phyloP scores from a whole-genome alignment of 257 asterid genomes.

The Paulownia fortunei region DNA sequence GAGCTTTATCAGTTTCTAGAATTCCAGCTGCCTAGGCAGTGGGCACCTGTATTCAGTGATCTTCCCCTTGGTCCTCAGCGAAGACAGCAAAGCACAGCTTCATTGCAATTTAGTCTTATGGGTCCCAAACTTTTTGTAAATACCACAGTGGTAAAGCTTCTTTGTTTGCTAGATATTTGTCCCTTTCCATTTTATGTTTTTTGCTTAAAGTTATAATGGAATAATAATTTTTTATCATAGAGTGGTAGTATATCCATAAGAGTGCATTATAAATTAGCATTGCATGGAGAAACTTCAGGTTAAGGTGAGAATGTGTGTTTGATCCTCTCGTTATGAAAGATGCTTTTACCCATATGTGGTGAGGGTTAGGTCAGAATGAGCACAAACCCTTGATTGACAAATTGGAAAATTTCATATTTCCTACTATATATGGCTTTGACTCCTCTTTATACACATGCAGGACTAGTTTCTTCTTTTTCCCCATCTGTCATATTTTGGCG shows the following conservation, averaged over 20 bases:
- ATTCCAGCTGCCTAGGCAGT: constrained; percentile 96
- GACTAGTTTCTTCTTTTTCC: neutral
- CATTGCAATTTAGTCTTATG: constrained; percentile 92
- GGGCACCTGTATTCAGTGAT: constrained; percentile 97
- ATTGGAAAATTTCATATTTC: constrained; percentile 12
- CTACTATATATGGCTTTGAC: neutral
- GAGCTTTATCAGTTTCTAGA: constrained; percentile 98
- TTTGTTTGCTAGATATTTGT: constrained; percentile 6
- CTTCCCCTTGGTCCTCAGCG: constrained; percentile 98
- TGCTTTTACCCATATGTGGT: neutral
- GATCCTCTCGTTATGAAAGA: neutral
- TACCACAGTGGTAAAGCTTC: constrained; percentile 64
- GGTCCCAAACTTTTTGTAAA: constrained; percentile 91
- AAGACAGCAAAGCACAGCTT: constrained; percentile 70
- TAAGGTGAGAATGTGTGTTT: constrained; percentile 4
- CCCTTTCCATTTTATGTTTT: constrained; percentile 12
- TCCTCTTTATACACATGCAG: constrained; percentile 5
- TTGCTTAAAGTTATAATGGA: constrained; percentile 16
- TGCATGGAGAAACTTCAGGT: constrained; percentile 14
- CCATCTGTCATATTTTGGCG: neutral
- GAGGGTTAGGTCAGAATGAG: neutral
- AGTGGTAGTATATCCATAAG: constrained; percentile 11
- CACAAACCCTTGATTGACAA: neutral
- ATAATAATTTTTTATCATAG: neutral
- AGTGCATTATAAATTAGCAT: constrained; percentile 6